Base-by-base conservation (phyloP, 257 asterid genomes). In the Lithospermum erythrorhizon region DNA sequence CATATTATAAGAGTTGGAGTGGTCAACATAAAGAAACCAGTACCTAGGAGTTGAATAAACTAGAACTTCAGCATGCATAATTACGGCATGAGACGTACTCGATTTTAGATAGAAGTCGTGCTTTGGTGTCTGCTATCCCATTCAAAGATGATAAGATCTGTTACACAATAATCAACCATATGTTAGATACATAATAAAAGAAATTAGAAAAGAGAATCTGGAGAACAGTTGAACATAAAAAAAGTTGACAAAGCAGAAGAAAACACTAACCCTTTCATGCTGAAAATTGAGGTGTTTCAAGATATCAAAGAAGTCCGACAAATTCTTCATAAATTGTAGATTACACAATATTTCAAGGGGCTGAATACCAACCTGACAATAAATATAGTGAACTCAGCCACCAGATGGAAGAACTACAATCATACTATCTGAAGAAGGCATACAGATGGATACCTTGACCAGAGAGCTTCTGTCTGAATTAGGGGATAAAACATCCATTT, bases 141-240 rank as follows among this genome's bases (percentile, higher is more conserved):
- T 86, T 86, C 30, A 91, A 80, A 55, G 96, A 83, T 55, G 62
- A 69, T 71, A 86, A 80, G 69, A 86, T 82, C 98, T 91, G 83
- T 73, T 79, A 59, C 48, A 71, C 37, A 18, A 63, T 49, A 70
- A 51, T 62, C 17, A 53, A 65, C 18, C 37, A 47, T 61, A 37
- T 24, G 61, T 53, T 56, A 41, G 49, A 41, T 41, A 41, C 18
- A 41, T 9, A 37, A 37, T 8, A 8, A 37, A 37, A 41, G 2
- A 11, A 41, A 41, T 41, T 0, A 13, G 13, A 41, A 11, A 41
- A 11, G 49, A 41, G 49, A 41, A 41, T 14, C 49, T 41, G 49
- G 18, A 41, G 49, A 41, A 11, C 49, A 41, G 49, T 11, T 41
- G 17, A 41, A 41, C 4, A 41, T 41, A 13, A 11, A 41, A 35